A percentile compares a stretch with the other conserved stretches of the same genome.
Conservation (phyloP, 2,329 filamentous ascomycete species). For the Lachnellula cervina region DNA sequence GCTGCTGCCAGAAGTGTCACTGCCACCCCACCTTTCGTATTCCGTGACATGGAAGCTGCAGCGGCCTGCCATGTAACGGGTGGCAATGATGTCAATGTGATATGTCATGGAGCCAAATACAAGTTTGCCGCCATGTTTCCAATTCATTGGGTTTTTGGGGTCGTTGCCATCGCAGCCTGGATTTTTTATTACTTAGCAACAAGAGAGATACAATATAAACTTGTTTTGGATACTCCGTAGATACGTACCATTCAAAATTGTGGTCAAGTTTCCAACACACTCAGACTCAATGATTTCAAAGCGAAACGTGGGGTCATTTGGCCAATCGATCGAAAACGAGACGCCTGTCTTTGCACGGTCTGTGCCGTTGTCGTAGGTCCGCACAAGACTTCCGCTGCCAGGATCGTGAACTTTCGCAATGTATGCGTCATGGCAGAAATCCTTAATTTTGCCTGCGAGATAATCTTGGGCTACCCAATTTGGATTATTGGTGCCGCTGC, state of each 20-base stretch:
- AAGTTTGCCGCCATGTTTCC: constrained; percentile 1
- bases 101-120: not conserved
- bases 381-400: not conserved
- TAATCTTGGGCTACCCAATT: not conserved
- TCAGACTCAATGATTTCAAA: not conserved
- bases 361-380: not conserved
- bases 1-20: not conserved
- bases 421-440: not conserved
- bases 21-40: not conserved
- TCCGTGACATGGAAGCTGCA: not conserved
- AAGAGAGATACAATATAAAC: not conserved
- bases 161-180: not conserved
- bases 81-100: not conserved
- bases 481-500: constrained; percentile 1
- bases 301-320: not conserved
- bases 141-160: not conserved
- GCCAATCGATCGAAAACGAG: not conserved
- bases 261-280: not conserved
- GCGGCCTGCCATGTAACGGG: not conserved
- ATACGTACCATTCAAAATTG: not conserved
- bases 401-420: not conserved
- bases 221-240: not conserved
- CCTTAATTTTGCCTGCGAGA: not conserved
- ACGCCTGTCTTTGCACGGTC: not conserved
- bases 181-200: not conserved